These are phyloP conservation scores for Rickenella mellea DNA, from an alignment of 768 basidiomycete species.

Conservation along the genomic window DNA sequence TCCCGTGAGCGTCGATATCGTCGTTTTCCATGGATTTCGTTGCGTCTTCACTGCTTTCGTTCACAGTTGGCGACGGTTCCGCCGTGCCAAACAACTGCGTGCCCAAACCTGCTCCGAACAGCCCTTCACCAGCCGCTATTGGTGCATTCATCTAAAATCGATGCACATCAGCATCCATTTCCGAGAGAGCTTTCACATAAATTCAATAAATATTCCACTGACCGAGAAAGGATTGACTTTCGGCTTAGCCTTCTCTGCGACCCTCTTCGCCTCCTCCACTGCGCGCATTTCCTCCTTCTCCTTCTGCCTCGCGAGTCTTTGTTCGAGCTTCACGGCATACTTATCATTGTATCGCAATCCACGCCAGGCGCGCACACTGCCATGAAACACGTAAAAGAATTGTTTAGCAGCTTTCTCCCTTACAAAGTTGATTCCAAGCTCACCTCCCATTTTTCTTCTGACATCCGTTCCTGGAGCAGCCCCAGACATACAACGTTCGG, in stretches of 20 bases:
- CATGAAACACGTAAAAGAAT: no score
- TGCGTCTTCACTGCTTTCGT: background rate
- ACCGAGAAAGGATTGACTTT: slow-evolving; percentile 67
- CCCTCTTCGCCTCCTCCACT: slow-evolving; percentile 6
- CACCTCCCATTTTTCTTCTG: slow-evolving; percentile 75
- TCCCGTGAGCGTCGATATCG: slow-evolving; percentile 9
- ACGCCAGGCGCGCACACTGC: slow-evolving; percentile 76
- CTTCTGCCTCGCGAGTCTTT: slow-evolving; percentile 24
- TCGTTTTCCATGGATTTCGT: slow-evolving; percentile 10
- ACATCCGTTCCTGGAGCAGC: slow-evolving; percentile 59
- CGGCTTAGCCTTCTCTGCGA: slow-evolving; percentile 26
- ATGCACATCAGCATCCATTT: background rate
- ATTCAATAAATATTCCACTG: slow-evolving; percentile 14
- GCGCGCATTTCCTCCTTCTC: slow-evolving; percentile 24
- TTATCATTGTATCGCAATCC: slow-evolving; percentile 60
- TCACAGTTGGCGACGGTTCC: slow-evolving; percentile 11
- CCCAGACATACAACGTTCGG: slow-evolving; percentile 80
- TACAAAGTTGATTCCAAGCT: slow-evolving; percentile 16
- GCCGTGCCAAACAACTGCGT: slow-evolving; percentile 55
- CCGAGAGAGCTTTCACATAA: slow-evolving; percentile 5
- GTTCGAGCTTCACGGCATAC: slow-evolving; percentile 60
- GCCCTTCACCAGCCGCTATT: slow-evolving; percentile 18
- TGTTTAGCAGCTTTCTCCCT: background rate
- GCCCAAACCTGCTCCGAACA: slow-evolving; percentile 42
- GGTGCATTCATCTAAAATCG: slow-evolving; percentile 6